Evolutionary conservation across 2,329 filamentous ascomycete species (phyloP), one percentile per base, ranked within the genome.

Genomic region (Sphaerulina musiva): DNA sequence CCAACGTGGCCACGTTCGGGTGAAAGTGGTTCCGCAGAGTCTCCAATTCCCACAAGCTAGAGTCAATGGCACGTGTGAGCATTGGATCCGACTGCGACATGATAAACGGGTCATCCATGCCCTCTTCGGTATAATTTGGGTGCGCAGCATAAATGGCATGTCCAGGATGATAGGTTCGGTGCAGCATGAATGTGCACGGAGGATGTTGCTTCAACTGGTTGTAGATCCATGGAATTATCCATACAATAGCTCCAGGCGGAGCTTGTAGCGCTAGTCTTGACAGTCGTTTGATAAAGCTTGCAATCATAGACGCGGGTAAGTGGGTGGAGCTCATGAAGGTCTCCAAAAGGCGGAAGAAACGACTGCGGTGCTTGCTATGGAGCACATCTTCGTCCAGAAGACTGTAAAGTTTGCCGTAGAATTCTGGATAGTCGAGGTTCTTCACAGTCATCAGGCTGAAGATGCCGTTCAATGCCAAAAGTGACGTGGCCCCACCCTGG

Each of bases 221-320:
- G 77, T 98, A 98, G 48, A 92, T 84, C 84, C 89, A 96, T 0
- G 93, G 95, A 8, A 97, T 79, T 44, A 95, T 84, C 51, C 84
- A 85, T 12, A 97, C 91, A 50, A 97, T 86, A 31, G 89, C 91
- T 34, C 88, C 84, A 1, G 95, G 93, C 2, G 95, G 92, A 0
- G 89, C 91, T 66, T 88, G 84, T n/a, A 98, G 79, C 12, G 88
- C 82, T 38, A 97, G 78, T 49, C 92, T 80, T 3, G 90, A 83
- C 7, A 98, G 79, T n/a, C 89, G 82, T 73, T 98, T 98, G 74
- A 98, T 84, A 72, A 98, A 98, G 71, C 90, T 95, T 10, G 93
- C 92, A 2, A 98, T 88, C 39, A 98, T 78, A 3, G 85, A 83
- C 4, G 89, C 90, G 3, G 95, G 93, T 64, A 98, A 79, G 80